These are phyloP conservation scores for Moesziomyces antarcticus DNA, from an alignment of 1,284 basidiomycete genomes.

Conservation along the genomic window DNA sequence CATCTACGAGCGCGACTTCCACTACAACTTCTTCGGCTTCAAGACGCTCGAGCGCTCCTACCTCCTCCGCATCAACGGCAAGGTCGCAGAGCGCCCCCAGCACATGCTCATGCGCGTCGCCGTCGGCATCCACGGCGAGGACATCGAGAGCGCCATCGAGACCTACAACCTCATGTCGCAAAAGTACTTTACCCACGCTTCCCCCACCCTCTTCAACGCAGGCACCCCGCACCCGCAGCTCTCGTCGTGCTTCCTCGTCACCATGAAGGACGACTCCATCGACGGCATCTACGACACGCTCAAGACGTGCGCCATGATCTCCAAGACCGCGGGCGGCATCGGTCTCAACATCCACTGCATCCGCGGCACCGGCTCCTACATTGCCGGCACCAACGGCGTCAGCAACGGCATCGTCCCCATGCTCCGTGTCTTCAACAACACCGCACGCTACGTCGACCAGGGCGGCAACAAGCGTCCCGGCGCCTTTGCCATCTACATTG, in stretches of 20 bases:
- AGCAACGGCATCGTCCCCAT: constrained; percentile 99
- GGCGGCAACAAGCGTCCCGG: constrained; percentile 99
- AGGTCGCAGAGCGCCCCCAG: constrained; percentile 95
- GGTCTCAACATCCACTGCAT: constrained; percentile 97
- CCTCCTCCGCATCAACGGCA: constrained; percentile 90
- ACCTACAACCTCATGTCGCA: constrained; percentile 90
- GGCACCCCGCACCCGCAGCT: constrained; percentile 95
- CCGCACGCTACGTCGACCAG: constrained; percentile 98
- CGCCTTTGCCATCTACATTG: constrained; percentile 96
- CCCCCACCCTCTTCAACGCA: constrained; percentile 98
- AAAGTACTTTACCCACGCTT: constrained; percentile 88
- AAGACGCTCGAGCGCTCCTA: constrained; percentile 99
- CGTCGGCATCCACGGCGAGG: constrained; percentile 91
- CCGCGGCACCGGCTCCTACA: constrained; percentile 87
- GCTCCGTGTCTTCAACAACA: constrained; percentile 98
- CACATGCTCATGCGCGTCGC: constrained; percentile 99
- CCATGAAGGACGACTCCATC: constrained; percentile 99
- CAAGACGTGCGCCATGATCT: constrained; percentile 99
- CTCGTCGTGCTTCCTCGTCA: constrained; percentile 96
- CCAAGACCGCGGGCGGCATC: constrained; percentile 98
- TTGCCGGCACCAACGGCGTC: constrained; percentile 95
- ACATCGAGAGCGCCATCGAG: constrained; percentile 89
- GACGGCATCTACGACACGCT: constrained; percentile 99
- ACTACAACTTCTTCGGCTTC: constrained; percentile 90
- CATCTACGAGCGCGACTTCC: constrained; percentile 98